phyloP scores from a whole-genome alignment of 2,329 filamentous ascomycete species.

The Emergomyces africanus region DNA sequence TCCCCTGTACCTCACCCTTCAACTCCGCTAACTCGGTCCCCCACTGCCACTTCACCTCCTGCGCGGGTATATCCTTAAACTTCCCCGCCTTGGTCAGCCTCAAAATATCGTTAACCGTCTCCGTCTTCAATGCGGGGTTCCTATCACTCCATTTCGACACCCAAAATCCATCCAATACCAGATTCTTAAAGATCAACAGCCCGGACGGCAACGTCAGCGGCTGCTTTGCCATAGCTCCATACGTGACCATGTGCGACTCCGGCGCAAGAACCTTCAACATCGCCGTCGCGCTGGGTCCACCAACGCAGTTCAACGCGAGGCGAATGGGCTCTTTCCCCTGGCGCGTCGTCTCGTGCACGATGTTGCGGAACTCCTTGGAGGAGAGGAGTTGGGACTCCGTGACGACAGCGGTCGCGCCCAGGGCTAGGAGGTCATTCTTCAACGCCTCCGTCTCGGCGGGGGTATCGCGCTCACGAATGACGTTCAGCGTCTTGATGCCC shows the following conservation, averaged over 20 bases:
- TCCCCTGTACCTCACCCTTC: constrained; percentile 64
- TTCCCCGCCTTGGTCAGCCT: constrained; percentile 59
- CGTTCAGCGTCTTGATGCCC: constrained; percentile 83
- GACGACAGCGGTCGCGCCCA: constrained; percentile 52
- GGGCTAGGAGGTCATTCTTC: constrained; percentile 44
- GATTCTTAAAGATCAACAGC: constrained; percentile 83
- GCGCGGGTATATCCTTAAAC: constrained; percentile 73
- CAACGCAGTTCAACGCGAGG: constrained; percentile 85
- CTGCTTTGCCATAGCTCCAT: constrained; percentile 88
- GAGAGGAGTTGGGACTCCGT: constrained; percentile 46
- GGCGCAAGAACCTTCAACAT: constrained; percentile 62
- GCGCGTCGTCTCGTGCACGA: constrained; percentile 55
- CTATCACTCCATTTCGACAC: constrained; percentile 76
- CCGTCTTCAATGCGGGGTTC: constrained; percentile 59
- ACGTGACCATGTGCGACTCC: constrained; percentile 71
- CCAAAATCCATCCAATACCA: constrained; percentile 89
- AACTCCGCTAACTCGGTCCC: constrained; percentile 60
- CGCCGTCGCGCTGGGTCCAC: constrained; percentile 68
- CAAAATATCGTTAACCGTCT: constrained; percentile 75
- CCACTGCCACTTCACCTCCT: constrained; percentile 71
- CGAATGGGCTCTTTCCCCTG: constrained; percentile 58
- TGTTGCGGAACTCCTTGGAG: constrained; percentile 31
- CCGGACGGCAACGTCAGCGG: constrained; percentile 71
- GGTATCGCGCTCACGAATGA: constrained; percentile 61
- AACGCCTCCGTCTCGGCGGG: constrained; percentile 51